Conservation (phyloP, 2,329 filamentous ascomycete genomes). For the Botrytis sinoallii region DNA sequence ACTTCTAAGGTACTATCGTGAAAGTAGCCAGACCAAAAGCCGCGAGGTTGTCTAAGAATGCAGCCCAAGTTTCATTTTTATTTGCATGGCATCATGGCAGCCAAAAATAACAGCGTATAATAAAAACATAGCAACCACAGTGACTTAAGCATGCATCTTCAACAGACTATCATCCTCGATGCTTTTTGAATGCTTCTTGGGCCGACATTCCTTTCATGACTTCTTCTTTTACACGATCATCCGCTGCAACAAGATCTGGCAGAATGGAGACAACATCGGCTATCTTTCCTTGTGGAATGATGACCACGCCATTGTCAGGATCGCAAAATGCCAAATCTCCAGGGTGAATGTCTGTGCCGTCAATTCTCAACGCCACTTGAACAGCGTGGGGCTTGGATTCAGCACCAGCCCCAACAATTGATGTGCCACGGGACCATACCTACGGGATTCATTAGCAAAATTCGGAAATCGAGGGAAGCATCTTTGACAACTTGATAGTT, state of each 20-base stretch:
- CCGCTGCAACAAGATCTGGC: conserved; percentile 42
- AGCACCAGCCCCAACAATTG: conserved; percentile 55
- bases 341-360: conserved; percentile 44
- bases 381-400: conserved; percentile 56
- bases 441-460: conserved; percentile 29
- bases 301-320: conserved; percentile 64
- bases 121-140: background rate
- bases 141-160: too few species aligned
- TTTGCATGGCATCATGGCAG: background rate
- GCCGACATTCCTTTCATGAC: conserved; percentile 61
- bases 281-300: conserved; percentile 61
- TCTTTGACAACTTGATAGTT: background rate
- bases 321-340: conserved; percentile 72
- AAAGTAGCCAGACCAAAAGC: background rate
- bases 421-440: conserved; percentile 56
- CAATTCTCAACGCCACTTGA: conserved; percentile 45
- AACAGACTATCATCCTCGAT: conserved; percentile 24
- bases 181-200: conserved; percentile 60
- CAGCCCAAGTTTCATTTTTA: background rate
- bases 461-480: background rate
- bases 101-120: background rate
- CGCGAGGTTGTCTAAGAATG: background rate
- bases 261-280: conserved; percentile 56
- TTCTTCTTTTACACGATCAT: conserved; percentile 61
- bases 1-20: background rate